Percentiles rank a stretch among this genome's conserved stretches.
Evolutionary conservation across 345 rosid genomes (phyloP).

Genomic region (Gossypium turneri): DNA sequence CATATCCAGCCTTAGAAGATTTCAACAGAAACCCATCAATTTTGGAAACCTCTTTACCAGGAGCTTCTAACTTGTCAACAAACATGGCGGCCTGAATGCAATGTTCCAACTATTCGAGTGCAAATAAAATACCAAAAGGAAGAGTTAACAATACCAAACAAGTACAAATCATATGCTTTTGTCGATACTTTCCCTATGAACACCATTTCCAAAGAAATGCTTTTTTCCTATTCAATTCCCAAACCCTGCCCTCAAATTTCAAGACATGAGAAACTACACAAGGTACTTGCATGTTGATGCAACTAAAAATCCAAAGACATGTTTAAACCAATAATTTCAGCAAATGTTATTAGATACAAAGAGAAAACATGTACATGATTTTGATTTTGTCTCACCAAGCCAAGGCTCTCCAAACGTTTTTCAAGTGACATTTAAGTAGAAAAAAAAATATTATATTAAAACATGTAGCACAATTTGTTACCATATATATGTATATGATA

Average conservation of each 20-base stretch:
- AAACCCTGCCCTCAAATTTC: background rate
- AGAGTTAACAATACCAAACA: background rate
- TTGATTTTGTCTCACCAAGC: constrained; percentile 23
- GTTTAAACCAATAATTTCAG: constrained; percentile 16
- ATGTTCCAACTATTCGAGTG: background rate
- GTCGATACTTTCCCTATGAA: background rate
- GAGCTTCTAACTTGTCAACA: constrained; percentile 1
- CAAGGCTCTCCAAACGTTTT: constrained; percentile 17
- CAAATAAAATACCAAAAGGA: background rate
- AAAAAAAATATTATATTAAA: constrained; percentile 18
- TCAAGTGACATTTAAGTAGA: background rate
- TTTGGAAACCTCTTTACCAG: background rate
- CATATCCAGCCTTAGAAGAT: background rate
- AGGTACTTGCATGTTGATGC: background rate
- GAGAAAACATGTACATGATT: constrained; percentile 32
- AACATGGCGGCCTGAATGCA: background rate
- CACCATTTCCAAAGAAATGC: background rate
- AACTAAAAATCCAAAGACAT: background rate
- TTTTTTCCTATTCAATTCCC: background rate
- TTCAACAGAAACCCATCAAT: background rate
- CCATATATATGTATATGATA: background rate
- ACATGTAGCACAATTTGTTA: constrained; percentile 17
- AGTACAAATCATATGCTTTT: background rate
- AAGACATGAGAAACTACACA: background rate
- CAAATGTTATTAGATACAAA: constrained; percentile 18